Conservation (phyloP, 163 green algal species). For the Scenedesmus sp. region DNA sequence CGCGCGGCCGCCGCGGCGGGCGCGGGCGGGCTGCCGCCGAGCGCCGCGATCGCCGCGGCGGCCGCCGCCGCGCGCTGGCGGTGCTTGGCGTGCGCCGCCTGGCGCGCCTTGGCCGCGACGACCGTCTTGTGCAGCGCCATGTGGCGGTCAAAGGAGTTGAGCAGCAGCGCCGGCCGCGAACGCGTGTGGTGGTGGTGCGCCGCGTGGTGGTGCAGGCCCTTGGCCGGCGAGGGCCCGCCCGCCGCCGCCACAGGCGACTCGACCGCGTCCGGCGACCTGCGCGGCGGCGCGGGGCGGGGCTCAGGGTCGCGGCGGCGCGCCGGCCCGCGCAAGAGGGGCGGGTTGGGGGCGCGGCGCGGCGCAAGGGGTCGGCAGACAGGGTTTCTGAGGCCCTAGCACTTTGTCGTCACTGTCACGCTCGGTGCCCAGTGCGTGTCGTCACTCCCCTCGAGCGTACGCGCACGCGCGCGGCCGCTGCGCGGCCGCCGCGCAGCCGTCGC, state of each 20-base stretch:
- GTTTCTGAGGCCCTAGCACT: constrained; percentile 74
- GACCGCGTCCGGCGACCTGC: constrained; percentile 6
- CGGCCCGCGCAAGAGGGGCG: no score
- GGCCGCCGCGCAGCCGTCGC: no score
- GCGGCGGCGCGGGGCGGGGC: background rate
- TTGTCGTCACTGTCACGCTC: constrained; percentile 58
- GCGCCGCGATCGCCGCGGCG: background rate
- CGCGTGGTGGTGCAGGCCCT: background rate
- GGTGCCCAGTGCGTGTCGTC: constrained; percentile 87
- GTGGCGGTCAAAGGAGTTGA: constrained; percentile 31
- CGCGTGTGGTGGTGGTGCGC: constrained; percentile 12
- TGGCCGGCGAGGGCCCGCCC: background rate
- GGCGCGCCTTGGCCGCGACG: background rate
- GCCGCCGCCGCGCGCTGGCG: constrained; percentile 1
- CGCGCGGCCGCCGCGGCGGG: background rate
- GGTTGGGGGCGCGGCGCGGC: no score
- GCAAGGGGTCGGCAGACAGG: constrained; percentile 49
- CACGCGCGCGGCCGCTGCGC: no score
- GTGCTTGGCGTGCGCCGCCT: background rate
- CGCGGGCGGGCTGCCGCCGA: background rate
- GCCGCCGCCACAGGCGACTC: background rate
- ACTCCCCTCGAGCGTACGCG: constrained; percentile 46
- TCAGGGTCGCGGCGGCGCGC: no score
- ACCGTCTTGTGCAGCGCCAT: constrained; percentile 35
- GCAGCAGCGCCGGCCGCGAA: background rate